Evolutionary conservation across 495 filamentous ascomycete genomes (phyloP), one percentile per base, ranked within the genome.

Genomic region (Penicillium taxi): DNA sequence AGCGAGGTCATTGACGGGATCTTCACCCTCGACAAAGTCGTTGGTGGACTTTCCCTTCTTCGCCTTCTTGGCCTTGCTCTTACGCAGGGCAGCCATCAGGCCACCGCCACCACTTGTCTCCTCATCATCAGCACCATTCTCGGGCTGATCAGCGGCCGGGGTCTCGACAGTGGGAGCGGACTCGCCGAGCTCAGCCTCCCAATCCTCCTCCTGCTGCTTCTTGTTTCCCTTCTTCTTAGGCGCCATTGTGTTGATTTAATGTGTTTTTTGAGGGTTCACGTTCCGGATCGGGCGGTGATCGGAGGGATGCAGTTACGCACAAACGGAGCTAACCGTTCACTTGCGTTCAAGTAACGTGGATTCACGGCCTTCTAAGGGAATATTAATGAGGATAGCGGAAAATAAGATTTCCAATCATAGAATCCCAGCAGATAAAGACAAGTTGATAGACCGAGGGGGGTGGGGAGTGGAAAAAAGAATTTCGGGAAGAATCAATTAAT

Each of bases 131-230:
- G 48, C 48, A 27, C 52, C 50, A 27, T 67, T 59, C 33, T 65
- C 60, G 6, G 51, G 45, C 2, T 69, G 59, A 24, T 69, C 68
- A 32, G 72, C 67, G 24, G 61, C 67, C 26, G 70, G 69, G 26
- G 60, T 58, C 21, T 67, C 62, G 4, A 67, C 62, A 21, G 67
- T 59, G 23, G 73, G 74, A 35, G 77, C 73, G 7, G 74, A 56
- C 64, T 94, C 93, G 45, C 86, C 90, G 9, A 96, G 71, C n/a
- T 95, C 91, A 24, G 84, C 79, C 52, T 99, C 91, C 91, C 93
- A 96, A 68, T 94, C 86, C 55, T 94, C 86, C 53, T 84, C 74
- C 51, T 75, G 81, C 64, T 82, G 85, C 68, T 86, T 94, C 68
- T 86, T 94, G 58, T 80, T 82, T 61, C 79, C 81, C 73, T 94